A percentile compares a stretch with the other conserved stretches of the same genome.
Conservation (phyloP, 176 grass and related monocot species). For the Triticum dicoccoides region DNA sequence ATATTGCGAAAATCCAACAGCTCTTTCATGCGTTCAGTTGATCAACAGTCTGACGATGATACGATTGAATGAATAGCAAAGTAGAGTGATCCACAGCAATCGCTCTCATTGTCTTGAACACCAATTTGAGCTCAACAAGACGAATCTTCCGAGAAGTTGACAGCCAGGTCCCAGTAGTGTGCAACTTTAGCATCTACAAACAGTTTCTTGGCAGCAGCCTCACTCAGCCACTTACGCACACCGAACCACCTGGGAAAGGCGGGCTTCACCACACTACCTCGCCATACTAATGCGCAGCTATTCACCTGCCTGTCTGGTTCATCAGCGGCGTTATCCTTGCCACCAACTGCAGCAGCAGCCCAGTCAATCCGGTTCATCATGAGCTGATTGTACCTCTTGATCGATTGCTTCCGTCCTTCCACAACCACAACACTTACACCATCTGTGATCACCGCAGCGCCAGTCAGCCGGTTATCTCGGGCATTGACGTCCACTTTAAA, state of each 20-base stretch:
- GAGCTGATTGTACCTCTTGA: conserved; percentile 86
- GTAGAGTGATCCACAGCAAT: too few relatives aligned
- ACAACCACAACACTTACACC: conserved; percentile 76
- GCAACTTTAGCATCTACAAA: neutral
- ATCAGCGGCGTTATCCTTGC: conserved; percentile 51
- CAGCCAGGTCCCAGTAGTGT: too few relatives aligned
- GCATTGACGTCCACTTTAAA: conserved; percentile 97
- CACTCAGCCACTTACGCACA: conserved; percentile 69
- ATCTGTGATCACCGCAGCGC: conserved; percentile 69
- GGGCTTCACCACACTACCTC: conserved; percentile 71
- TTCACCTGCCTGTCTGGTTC: conserved; percentile 27
- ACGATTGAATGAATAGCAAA: too few relatives aligned
- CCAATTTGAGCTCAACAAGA: too few relatives aligned
- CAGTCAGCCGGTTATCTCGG: conserved; percentile 75
- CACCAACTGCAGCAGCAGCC: conserved; percentile 43
- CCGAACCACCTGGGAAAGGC: conserved; percentile 70
- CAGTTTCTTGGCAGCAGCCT: conserved; percentile 78
- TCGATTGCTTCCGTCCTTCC: conserved; percentile 86
- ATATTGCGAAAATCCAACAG: too few relatives aligned
- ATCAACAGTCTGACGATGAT: too few relatives aligned
- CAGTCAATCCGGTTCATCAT: conserved; percentile 90
- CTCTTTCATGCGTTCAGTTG: too few relatives aligned
- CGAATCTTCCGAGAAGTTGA: too few relatives aligned
- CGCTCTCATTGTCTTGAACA: too few relatives aligned
- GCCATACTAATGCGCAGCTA: conserved; percentile 88